Evolutionary conservation across 83 land plant species (phyloP).

Genomic region (Thuja plicata): DNA sequence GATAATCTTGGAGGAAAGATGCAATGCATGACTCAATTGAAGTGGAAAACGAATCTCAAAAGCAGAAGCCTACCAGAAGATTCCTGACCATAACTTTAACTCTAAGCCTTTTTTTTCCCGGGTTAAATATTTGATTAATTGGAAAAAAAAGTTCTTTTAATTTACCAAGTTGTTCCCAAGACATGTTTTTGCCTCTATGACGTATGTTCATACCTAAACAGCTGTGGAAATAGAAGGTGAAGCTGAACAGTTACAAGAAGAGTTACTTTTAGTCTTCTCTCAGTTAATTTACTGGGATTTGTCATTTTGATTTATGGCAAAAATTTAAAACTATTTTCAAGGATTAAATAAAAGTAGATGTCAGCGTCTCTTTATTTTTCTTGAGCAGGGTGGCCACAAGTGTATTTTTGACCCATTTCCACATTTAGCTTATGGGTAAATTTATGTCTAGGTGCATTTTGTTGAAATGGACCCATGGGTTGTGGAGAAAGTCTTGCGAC

Average conservation of each 20-base stretch:
- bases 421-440: neutral
- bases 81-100: neutral
- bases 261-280: neutral
- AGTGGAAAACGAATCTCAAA: neutral
- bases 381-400: neutral
- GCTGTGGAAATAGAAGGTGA: neutral
- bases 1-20: neutral
- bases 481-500: conserved; percentile 71
- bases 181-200: too few species aligned
- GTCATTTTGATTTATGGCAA: neutral
- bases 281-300: neutral
- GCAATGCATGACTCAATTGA: neutral
- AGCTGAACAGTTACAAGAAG: neutral
- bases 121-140: too few species aligned
- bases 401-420: neutral
- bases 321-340: neutral
- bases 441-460: conserved; percentile 76
- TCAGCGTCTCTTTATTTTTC: neutral
- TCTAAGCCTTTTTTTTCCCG: too few species aligned
- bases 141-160: too few species aligned
- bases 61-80: neutral
- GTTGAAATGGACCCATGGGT: conserved; percentile 99
- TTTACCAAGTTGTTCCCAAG: too few species aligned
- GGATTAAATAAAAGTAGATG: neutral
- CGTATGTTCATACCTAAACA: neutral